A percentile compares a stretch with the other conserved stretches of the same genome.
These are phyloP conservation scores for Hypomyces rosellus DNA, from an alignment of 2,329 filamentous ascomycete species.

Conservation along the genomic window DNA sequence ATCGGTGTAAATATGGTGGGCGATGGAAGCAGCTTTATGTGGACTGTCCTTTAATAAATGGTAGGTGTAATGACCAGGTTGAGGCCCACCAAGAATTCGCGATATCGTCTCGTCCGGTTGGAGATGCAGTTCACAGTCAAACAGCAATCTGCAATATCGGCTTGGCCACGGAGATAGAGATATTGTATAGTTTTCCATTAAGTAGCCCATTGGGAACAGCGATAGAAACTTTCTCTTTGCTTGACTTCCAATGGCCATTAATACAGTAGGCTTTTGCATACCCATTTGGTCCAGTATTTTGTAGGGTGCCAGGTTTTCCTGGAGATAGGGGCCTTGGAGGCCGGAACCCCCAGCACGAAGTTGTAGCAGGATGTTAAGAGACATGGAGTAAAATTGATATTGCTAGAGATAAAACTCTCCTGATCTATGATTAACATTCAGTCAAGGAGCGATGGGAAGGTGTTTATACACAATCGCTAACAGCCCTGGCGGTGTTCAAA, in stretches of 20 bases:
- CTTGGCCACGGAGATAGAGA: background rate
- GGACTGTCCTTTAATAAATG: background rate
- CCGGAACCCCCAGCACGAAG: background rate
- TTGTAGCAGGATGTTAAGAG: background rate
- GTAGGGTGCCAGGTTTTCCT: constrained; percentile 1
- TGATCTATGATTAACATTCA: no score
- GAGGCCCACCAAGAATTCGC: background rate
- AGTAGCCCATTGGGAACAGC: background rate
- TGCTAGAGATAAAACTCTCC: no score
- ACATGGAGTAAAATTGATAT: background rate
- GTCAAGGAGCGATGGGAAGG: no score
- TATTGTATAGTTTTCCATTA: background rate
- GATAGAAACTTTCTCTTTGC: background rate
- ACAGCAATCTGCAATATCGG: background rate
- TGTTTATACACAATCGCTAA: no score
- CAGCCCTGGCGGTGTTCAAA: no score
- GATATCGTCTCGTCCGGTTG: background rate
- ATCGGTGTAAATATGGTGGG: background rate
- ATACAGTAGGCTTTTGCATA: background rate
- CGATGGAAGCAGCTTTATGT: background rate
- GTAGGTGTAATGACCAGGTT: background rate
- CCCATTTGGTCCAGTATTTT: constrained; percentile 1
- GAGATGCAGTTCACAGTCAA: constrained; percentile 5
- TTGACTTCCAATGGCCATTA: constrained; percentile 2
- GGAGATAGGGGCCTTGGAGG: constrained; percentile 1